Evolutionary conservation across 768 basidiomycete species (phyloP), one percentile per base, ranked within the genome.

Genomic region (Pisolithus microcarpus): DNA sequence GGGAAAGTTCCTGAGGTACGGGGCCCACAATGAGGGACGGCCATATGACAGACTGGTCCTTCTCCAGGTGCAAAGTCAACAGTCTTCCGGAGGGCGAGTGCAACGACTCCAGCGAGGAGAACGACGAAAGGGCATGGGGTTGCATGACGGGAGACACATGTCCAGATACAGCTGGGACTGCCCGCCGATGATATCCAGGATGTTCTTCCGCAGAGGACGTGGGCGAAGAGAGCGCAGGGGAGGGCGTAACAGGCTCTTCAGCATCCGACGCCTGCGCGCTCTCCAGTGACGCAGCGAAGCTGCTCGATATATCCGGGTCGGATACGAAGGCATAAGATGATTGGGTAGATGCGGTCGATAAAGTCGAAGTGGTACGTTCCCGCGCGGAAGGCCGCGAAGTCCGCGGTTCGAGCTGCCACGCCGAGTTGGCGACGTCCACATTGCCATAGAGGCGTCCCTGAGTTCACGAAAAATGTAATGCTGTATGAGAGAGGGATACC

Each of bases 271-370:
- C 75, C 24, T 81, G 82, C 13, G 73, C 82, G 56, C 84, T 85
- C 61, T 87, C 88, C 4, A 90, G 75, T 26, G 87, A 90, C 6
- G 85, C 87, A 1, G 86, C 85, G 56, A 90, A 89, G 63, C 84
- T 87, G 67, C 86, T 89, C 5, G 87, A 87, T 47, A 90, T 84
- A 56, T 91, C 88, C 2, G 81, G 81, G 58, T 91, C 88, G n/a
- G 88, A 89, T 8, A 91, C 74, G 50, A 88, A 75, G 4, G 88
- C 87, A 58, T 82, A 91, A 0, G 88, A 91, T 18, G 88, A 91
- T 26, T 80, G 85, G 0, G 85, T 85, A 4, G 87, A 89, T 0
- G 82, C 70, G 1, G 85, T 86, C 8, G 87, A 89, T 6, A 82
- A 71, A 13, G 84, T 81, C 13, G 87, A 88, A 3, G 80, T 82